Evolutionary conservation across 2,329 filamentous ascomycete genomes (phyloP).

Genomic region (Fusarium devonianum): DNA sequence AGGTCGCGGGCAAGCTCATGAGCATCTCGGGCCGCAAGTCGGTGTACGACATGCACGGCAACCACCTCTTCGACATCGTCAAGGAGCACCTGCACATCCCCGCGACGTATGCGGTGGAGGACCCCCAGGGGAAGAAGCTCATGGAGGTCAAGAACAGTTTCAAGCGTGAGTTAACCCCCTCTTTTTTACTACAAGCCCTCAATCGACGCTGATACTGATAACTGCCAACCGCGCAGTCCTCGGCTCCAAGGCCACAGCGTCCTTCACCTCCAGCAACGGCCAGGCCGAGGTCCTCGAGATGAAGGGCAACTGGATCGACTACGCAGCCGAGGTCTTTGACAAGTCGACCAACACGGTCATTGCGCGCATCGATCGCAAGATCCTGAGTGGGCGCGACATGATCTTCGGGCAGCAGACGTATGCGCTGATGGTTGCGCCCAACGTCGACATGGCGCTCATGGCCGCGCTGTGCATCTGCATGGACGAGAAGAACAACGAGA

Average conservation of each 20-base stretch:
- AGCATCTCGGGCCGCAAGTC: conserved; percentile 63
- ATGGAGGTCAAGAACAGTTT: conserved; percentile 65
- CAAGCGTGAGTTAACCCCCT: conserved; percentile 50
- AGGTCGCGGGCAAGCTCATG: conserved; percentile 62
- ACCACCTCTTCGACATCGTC: conserved; percentile 64
- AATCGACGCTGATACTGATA: no score
- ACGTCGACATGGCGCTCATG: conserved; percentile 71
- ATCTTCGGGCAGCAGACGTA: conserved; percentile 71
- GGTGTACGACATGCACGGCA: conserved; percentile 60
- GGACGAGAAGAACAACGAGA: conserved; percentile 66
- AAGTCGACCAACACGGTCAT: conserved; percentile 58
- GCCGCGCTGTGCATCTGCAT: conserved; percentile 72
- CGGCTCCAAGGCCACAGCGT: conserved; percentile 62
- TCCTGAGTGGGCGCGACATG: conserved; percentile 64
- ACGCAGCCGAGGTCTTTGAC: conserved; percentile 63
- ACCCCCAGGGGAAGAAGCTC: conserved; percentile 54
- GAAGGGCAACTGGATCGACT: conserved; percentile 68
- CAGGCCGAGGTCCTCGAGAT: conserved; percentile 58
- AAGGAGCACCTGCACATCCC: conserved; percentile 61
- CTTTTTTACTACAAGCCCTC: no score
- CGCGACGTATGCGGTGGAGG: conserved; percentile 59
- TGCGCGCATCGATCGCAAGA: conserved; percentile 65
- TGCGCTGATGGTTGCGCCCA: conserved; percentile 67
- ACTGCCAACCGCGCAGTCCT: conserved; percentile 50
- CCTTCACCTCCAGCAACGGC: conserved; percentile 60